Conservation (phyloP, 371 early-diverging fungal genomes). For the Sanchytrium tribonematis region DNA sequence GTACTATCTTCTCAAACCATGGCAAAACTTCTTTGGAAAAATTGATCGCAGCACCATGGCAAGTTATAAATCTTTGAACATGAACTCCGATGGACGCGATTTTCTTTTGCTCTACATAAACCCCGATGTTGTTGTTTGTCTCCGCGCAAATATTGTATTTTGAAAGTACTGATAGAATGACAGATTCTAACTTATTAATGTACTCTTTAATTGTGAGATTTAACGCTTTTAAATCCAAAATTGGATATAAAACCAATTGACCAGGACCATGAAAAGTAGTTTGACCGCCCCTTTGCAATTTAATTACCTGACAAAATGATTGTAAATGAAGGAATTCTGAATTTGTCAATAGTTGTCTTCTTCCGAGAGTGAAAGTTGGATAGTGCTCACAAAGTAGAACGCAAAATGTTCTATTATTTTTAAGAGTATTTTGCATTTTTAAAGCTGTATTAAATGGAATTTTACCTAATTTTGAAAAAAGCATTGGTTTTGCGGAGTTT, state of each 20-base stretch:
- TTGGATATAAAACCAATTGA: constrained; percentile 82
- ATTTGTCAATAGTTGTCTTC: not conserved
- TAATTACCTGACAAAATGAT: not conserved
- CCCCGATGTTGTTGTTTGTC: constrained; percentile 46
- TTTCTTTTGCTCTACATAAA: constrained; percentile 41
- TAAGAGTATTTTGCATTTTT: no score
- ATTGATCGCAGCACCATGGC: constrained; percentile 76
- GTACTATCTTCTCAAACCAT: constrained; percentile 63
- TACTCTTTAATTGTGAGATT: constrained; percentile 43
- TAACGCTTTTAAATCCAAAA: constrained; percentile 33
- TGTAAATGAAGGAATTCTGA: not conserved
- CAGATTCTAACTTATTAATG: constrained; percentile 42
- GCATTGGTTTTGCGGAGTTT: no score
- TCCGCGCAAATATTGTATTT: constrained; percentile 31
- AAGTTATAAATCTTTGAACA: constrained; percentile 55
- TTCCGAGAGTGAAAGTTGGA: not conserved
- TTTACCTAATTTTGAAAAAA: not conserved
- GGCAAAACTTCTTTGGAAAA: constrained; percentile 42
- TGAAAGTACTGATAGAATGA: constrained; percentile 37
- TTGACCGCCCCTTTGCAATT: constrained; percentile 51
- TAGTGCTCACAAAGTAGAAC: not conserved
- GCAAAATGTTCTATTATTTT: no score
- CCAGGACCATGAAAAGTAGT: constrained; percentile 90
- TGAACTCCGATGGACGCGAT: constrained; percentile 42
- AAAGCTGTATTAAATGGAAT: not conserved